These are phyloP conservation scores for Taphrina flavorubra DNA, from an alignment of 1,139 yeast genomes.

Conservation along the genomic window DNA sequence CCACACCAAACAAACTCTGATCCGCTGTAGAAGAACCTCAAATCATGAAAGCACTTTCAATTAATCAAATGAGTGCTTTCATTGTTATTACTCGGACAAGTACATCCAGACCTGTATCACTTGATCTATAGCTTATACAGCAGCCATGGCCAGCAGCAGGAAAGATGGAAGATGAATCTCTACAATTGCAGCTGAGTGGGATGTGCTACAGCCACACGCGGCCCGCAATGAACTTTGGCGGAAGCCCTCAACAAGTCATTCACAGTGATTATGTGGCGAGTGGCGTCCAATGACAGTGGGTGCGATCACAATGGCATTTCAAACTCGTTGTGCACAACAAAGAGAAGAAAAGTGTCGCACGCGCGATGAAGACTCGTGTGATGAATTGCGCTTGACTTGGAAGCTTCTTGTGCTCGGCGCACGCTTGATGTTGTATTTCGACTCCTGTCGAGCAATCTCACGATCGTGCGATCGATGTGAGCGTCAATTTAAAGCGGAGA, in stretches of 20 bases:
- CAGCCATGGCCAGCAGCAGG: too few species aligned
- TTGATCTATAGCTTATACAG: too few species aligned
- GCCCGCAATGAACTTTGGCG: neutral
- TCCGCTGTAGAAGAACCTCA: too few species aligned
- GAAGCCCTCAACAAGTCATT: neutral
- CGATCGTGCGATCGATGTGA: neutral
- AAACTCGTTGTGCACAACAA: neutral
- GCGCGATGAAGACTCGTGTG: neutral
- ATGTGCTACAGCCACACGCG: neutral
- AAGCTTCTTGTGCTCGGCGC: neutral
- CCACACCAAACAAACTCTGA: too few species aligned
- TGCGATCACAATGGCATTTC: neutral
- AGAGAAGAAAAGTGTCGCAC: constrained; percentile 2
- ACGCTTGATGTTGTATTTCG: neutral
- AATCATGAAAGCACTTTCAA: too few species aligned
- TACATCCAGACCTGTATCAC: too few species aligned
- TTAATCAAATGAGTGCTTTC: too few species aligned
- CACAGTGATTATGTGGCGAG: neutral
- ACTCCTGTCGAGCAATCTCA: too few species aligned
- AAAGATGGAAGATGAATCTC: too few species aligned
- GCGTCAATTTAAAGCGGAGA: neutral
- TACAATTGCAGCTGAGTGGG: too few species aligned
- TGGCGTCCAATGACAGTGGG: neutral
- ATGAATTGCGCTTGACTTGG: too few species aligned
- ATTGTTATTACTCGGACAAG: too few species aligned